These are phyloP conservation scores for Argentina anserina DNA, from an alignment of 306 rosid species.

Conservation along the genomic window DNA sequence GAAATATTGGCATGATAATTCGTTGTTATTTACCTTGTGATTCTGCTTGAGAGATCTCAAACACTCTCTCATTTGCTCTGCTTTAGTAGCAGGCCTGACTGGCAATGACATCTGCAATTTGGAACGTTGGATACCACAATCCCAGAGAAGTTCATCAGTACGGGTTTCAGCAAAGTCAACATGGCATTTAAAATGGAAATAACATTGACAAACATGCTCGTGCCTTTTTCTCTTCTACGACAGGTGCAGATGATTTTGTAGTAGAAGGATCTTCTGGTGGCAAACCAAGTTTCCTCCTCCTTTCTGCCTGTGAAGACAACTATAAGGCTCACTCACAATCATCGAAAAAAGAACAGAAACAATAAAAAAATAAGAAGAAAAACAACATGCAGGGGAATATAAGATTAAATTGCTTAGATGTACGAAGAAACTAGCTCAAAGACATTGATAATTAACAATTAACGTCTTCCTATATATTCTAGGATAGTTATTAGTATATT, in stretches of 20 bases:
- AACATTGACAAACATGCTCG: conserved; percentile 15
- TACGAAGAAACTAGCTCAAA: background rate
- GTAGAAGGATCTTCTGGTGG: conserved; percentile 74
- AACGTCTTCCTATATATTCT: background rate
- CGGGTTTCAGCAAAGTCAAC: background rate
- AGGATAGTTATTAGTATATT: background rate
- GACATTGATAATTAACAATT: background rate
- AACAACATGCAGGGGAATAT: background rate
- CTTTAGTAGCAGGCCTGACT: conserved; percentile 74
- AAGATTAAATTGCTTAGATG: background rate
- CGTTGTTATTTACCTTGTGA: conserved; percentile 72
- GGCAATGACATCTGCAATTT: conserved; percentile 64
- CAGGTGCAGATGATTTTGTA: conserved; percentile 61
- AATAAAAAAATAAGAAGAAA: background rate
- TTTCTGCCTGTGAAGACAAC: conserved; percentile 65
- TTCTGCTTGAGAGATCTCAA: conserved; percentile 83
- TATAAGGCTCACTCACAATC: background rate
- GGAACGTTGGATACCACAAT: conserved; percentile 13
- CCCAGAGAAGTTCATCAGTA: conserved; percentile 11
- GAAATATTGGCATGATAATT: background rate
- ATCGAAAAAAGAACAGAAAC: background rate
- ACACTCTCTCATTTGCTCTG: conserved; percentile 94
- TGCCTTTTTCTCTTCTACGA: conserved; percentile 91
- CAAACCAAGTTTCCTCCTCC: conserved; percentile 86
- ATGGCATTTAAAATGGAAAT: background rate